These are phyloP conservation scores for Salix viminalis DNA, from an alignment of 345 rosid species.

Conservation along the genomic window DNA sequence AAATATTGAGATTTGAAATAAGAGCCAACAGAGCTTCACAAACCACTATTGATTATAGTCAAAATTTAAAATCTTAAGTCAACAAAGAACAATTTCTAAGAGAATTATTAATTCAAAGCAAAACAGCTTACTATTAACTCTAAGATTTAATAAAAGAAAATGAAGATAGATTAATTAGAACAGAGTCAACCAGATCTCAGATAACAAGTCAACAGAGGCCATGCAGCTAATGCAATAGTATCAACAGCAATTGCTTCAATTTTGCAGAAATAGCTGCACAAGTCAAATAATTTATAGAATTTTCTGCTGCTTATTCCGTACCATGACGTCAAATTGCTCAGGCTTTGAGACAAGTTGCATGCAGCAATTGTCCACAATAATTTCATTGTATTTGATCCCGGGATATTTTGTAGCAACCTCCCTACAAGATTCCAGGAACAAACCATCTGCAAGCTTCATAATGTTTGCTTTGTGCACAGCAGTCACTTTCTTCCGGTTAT, in stretches of 20 bases:
- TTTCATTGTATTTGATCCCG: constrained; percentile 77
- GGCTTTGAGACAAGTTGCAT: constrained; percentile 99
- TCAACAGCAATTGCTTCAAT: neutral
- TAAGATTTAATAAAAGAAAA: neutral
- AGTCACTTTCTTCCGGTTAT: constrained; percentile 86
- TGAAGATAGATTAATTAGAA: neutral
- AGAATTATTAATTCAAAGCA: neutral
- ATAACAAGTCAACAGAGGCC: neutral
- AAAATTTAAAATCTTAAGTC: neutral
- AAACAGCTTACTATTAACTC: neutral
- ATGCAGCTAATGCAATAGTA: neutral
- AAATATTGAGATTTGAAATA: neutral
- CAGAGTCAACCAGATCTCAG: neutral
- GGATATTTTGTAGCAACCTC: constrained; percentile 80
- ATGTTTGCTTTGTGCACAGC: constrained; percentile 98
- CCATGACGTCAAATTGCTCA: constrained; percentile 99
- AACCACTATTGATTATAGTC: neutral
- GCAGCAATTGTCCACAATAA: constrained; percentile 93
- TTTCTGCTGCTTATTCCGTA: constrained; percentile 15
- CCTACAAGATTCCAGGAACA: constrained; percentile 90
- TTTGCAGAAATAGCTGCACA: neutral
- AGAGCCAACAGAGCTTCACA: neutral
- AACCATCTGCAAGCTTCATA: constrained; percentile 96
- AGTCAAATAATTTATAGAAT: neutral
- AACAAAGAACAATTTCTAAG: neutral